A percentile compares a stretch with the other conserved stretches of the same genome.
Evolutionary conservation across 1,284 basidiomycete species (phyloP).

Genomic region (Ganoderma lucidum): DNA sequence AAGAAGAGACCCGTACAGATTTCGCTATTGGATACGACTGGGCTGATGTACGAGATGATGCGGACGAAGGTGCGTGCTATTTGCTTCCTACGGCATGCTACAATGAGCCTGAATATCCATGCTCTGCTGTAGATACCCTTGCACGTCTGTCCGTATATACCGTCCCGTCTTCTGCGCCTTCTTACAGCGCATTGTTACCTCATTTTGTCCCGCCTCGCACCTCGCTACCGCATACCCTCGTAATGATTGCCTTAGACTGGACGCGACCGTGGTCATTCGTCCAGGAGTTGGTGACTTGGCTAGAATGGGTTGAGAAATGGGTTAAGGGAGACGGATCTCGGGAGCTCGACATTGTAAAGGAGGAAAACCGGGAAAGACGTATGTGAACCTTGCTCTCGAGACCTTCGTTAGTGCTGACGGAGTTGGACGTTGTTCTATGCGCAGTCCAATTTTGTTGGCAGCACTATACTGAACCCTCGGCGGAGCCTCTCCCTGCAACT

Average conservation of each 20-base stretch:
- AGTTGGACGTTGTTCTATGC: conserved; percentile 20
- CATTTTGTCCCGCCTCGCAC: conserved; percentile 81
- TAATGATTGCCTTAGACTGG: conserved; percentile 95
- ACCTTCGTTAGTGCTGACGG: conserved; percentile 12
- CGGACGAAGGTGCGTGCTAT: conserved; percentile 79
- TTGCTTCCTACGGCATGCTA: not conserved
- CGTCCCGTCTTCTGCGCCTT: conserved; percentile 80
- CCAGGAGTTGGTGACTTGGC: conserved; percentile 88
- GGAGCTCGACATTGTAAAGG: conserved; percentile 72
- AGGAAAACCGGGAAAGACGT: conserved; percentile 88
- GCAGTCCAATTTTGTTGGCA: conserved; percentile 89
- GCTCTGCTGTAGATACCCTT: conserved; percentile 69
- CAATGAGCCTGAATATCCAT: not conserved
- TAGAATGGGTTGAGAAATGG: conserved; percentile 87
- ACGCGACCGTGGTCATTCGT: conserved; percentile 92
- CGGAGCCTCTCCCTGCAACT: conserved; percentile 65
- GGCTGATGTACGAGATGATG: conserved; percentile 85
- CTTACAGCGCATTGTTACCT: conserved; percentile 83
- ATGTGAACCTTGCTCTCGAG: conserved; percentile 45
- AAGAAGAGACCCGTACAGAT: conserved; percentile 64
- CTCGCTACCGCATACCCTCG: conserved; percentile 79
- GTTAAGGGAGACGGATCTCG: conserved; percentile 71
- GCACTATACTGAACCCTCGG: conserved; percentile 86
- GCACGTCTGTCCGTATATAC: conserved; percentile 90
- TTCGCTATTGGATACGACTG: conserved; percentile 91